Base-by-base conservation (phyloP, 1,284 basidiomycete genomes). In the Malassezia obtusa region DNA sequence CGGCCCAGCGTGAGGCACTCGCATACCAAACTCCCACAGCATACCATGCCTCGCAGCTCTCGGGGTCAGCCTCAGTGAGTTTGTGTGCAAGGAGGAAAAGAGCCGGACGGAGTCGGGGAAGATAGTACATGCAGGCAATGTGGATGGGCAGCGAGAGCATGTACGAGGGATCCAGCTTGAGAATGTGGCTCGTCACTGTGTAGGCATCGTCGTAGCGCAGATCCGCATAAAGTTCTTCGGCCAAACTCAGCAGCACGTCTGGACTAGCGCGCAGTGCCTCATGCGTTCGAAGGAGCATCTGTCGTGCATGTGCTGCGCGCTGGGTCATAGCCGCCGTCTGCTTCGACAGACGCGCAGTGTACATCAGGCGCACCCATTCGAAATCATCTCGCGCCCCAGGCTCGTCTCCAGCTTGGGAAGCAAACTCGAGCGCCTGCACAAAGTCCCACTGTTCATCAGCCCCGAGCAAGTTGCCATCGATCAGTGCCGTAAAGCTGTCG, bases 1-100 rank as follows among this genome's bases (percentile, higher is more conserved):
- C 69, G 3, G 58, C 50, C 67, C 67, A 98, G 62, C 91, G 85
- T 49, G 82, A 81, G 15, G 84, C 83, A 25, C 83, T 82, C 49
- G 92, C 82, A 73, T 99, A 98, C 89, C 92, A 99, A 33, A 94
- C 82, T 0, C 92, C 94, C 19, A 96, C 94, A 2, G 92, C 90
- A 75, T 96, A 99, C 94, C 94, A 99, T 61, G 87, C 89, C 44
- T 89, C 82, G 0, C 89, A 84, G 37, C 86, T 84, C 65, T 91
- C 87, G 0, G 94, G 91, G 67, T 95, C 89, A 25, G 58, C 26
- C 39, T 94, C 87, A 11, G 96, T 90, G 64, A 99, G 81, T 65
- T 92, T 86, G 70, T 98, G 94, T 0, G 94, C 91, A 26, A 98
- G 80, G 59, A 98, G 83, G 76, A 95, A 99, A 1, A 99, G 80